phyloP scores from a whole-genome alignment of 2,329 filamentous ascomycete species.

The Penicillium sclerotigenum region DNA sequence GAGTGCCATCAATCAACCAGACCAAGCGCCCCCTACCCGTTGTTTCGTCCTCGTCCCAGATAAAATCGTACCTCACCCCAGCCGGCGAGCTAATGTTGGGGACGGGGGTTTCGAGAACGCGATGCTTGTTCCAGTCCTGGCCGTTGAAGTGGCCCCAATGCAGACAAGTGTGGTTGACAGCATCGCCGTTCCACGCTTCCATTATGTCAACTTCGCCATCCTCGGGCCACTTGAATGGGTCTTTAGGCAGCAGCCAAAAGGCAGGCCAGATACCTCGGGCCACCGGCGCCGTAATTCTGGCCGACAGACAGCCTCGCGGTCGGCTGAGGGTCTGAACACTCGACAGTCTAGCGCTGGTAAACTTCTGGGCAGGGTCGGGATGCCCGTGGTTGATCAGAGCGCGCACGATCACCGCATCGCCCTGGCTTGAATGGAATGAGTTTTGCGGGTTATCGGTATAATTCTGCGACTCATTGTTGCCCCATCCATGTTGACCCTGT shows the following conservation, averaged over 20 bases:
- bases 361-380: conserved; percentile 22
- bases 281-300: conserved; percentile 22
- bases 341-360: conserved; percentile 25
- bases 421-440: conserved; percentile 23
- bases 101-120: conserved; percentile 24
- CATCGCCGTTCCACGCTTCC: conserved; percentile 27
- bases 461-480: conserved; percentile 26
- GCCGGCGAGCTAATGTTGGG: conserved; percentile 21
- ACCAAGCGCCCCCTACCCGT: conserved; percentile 21
- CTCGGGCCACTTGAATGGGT: conserved; percentile 27
- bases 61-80: conserved; percentile 24
- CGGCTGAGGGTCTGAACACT: conserved; percentile 23
- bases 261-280: conserved; percentile 26
- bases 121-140: conserved; percentile 26
- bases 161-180: conserved; percentile 25
- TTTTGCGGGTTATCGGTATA: conserved; percentile 24
- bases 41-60: conserved; percentile 25
- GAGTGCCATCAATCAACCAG: conserved; percentile 24
- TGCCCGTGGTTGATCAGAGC: conserved; percentile 24
- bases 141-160: conserved; percentile 27
- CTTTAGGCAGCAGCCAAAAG: conserved; percentile 29
- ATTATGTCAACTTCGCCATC: conserved; percentile 26
- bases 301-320: conserved; percentile 25
- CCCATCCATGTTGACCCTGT: conserved; percentile 26
- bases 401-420: conserved; percentile 24